Percentiles rank a stretch among this genome's conserved stretches.
Evolutionary conservation across 352 stramenopile species (phyloP).

Genomic region (Peronospora destructor): DNA sequence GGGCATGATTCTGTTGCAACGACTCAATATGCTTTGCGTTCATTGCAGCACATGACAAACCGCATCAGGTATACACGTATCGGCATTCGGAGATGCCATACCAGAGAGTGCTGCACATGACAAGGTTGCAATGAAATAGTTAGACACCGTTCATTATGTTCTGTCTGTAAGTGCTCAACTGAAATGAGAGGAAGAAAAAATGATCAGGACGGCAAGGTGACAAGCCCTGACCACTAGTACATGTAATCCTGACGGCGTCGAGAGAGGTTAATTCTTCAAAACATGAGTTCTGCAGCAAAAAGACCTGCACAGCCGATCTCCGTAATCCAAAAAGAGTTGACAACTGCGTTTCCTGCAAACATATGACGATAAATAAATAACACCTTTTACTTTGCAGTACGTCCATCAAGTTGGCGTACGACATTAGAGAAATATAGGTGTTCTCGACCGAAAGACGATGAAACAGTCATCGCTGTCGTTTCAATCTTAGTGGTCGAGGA

Average conservation of each 20-base stretch:
- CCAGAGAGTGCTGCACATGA: slow-evolving; percentile 53
- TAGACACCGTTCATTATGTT: slow-evolving; percentile 1
- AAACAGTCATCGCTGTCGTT: too few species aligned
- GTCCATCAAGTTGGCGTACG: too few species aligned
- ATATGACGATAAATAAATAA: not conserved
- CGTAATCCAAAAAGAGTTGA: slow-evolving; percentile 48
- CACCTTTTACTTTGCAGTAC: too few species aligned
- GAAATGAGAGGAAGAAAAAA: slow-evolving; percentile 56
- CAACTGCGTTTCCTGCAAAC: slow-evolving; percentile 48
- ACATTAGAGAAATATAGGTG: too few species aligned
- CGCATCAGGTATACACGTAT: slow-evolving; percentile 75
- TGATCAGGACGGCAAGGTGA: slow-evolving; percentile 64
- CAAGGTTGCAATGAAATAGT: too few species aligned
- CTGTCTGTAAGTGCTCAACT: too few species aligned
- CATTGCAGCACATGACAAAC: slow-evolving; percentile 75
- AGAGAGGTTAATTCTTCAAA: slow-evolving; percentile 65
- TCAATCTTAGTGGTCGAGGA: too few species aligned
- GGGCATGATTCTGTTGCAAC: slow-evolving; percentile 71
- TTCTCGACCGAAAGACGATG: too few species aligned
- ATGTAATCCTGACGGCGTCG: slow-evolving; percentile 62
- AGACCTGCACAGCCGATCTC: slow-evolving; percentile 58
- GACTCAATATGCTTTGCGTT: slow-evolving; percentile 67
- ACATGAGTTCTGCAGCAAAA: slow-evolving; percentile 61
- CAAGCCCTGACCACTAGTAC: slow-evolving; percentile 47
- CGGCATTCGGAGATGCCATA: slow-evolving; percentile 61